These are phyloP conservation scores for Pythium sukuiense DNA, from an alignment of 352 stramenopile genomes.

Conservation along the genomic window DNA sequence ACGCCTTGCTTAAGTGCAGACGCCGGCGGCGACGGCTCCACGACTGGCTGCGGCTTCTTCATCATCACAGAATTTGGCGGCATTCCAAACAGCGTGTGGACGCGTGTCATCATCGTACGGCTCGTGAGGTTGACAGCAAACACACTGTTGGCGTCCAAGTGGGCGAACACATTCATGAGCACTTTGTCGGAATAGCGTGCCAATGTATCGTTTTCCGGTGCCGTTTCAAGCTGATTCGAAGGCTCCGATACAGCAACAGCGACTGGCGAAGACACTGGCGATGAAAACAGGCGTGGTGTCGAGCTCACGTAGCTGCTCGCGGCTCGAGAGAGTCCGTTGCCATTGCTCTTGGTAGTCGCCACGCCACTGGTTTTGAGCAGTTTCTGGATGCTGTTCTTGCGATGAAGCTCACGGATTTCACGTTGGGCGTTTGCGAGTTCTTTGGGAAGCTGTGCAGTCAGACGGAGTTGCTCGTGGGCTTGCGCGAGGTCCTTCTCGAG, in stretches of 20 bases:
- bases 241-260: no score
- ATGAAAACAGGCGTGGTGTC: background rate
- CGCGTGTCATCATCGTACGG: constrained; percentile 46
- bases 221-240: constrained; percentile 17
- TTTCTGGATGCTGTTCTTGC: constrained; percentile 67
- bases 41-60: constrained; percentile 10
- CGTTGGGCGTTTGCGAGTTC: constrained; percentile 68
- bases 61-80: constrained; percentile 31
- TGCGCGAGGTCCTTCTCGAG: constrained; percentile 67
- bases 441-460: constrained; percentile 57
- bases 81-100: constrained; percentile 71
- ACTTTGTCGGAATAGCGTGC: constrained; percentile 48
- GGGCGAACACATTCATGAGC: constrained; percentile 67
- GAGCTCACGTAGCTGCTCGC: background rate
- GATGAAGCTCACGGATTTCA: constrained; percentile 72
- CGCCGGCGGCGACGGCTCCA: constrained; percentile 9
- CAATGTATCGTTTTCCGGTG: constrained; percentile 26
- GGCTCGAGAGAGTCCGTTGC: constrained; percentile 11
- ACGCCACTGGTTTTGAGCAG: constrained; percentile 40
- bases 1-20: constrained; percentile 14
- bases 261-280: background rate
- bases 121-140: constrained; percentile 67
- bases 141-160: constrained; percentile 71
- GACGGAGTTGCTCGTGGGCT: constrained; percentile 52
- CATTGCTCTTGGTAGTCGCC: constrained; percentile 5